Conservation (phyloP, 2,329 filamentous ascomycete species). For the Colletotrichum incanum region DNA sequence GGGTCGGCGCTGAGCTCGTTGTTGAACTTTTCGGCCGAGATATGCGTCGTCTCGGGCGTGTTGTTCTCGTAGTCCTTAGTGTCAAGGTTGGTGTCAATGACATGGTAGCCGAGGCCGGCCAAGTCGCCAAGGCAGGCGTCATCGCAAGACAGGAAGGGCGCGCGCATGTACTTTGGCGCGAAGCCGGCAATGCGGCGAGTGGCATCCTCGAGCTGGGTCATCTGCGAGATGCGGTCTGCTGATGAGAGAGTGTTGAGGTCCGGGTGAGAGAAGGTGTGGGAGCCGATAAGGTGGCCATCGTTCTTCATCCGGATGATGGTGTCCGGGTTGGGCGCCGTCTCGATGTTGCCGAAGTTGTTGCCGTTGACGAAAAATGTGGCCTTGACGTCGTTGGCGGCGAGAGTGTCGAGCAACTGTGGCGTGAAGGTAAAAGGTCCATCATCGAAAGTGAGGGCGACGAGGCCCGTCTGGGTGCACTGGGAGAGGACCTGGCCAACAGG, state of each 20-base stretch:
- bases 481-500: constrained; percentile 29
- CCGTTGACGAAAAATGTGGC: constrained; percentile 62
- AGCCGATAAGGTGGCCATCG: constrained; percentile 61
- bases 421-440: constrained; percentile 64
- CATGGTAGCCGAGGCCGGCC: constrained; percentile 65
- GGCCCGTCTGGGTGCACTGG: constrained; percentile 53
- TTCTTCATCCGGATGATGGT: constrained; percentile 58
- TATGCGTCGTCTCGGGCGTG: constrained; percentile 63
- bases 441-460: constrained; percentile 63
- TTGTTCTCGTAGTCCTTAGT: constrained; percentile 74
- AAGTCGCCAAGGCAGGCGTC: constrained; percentile 43
- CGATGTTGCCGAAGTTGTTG: constrained; percentile 59
- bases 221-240: constrained; percentile 55
- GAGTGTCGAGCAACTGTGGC: constrained; percentile 56
- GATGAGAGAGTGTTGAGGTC: constrained; percentile 56
- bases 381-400: constrained; percentile 51
- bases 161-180: constrained; percentile 61
- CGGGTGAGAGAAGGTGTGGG: constrained; percentile 59
- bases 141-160: constrained; percentile 62
- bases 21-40: constrained; percentile 59
- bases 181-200: constrained; percentile 59
- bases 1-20: constrained; percentile 43
- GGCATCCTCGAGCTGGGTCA: constrained; percentile 62
- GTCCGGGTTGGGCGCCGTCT: constrained; percentile 56
- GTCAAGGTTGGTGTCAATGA: constrained; percentile 71